Conservation (phyloP, 805 yeast genomes). For the Ascoidea asiatica region DNA sequence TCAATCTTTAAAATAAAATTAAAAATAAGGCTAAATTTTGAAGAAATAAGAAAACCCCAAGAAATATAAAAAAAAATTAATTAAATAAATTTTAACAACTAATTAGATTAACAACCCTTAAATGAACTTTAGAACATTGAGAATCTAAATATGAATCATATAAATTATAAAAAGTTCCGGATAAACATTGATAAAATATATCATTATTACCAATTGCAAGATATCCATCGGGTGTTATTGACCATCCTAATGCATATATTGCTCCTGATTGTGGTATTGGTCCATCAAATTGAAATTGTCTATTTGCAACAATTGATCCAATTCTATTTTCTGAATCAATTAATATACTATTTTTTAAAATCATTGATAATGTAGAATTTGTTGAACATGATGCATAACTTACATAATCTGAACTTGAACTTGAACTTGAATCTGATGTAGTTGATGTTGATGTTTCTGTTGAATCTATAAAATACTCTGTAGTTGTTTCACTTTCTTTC, state of each 20-base stretch:
- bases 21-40: no score
- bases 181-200: conserved; percentile 38
- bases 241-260: conserved; percentile 37
- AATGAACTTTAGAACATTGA: conserved; percentile 34
- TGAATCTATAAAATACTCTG: no score
- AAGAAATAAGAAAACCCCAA: no score
- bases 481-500: no score
- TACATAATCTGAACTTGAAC: conserved; percentile 11
- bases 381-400: conserved; percentile 20
- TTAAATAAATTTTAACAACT: conserved; percentile 18
- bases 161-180: conserved; percentile 45
- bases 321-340: conserved; percentile 35
- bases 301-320: conserved; percentile 47
- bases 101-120: conserved; percentile 28
- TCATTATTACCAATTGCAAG: conserved; percentile 34
- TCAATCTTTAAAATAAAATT: no score
- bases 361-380: conserved; percentile 31
- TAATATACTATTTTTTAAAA: conserved; percentile 26
- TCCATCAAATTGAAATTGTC: conserved; percentile 54
- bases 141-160: conserved; percentile 32
- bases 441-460: conserved; percentile 12
- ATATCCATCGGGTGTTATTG: conserved; percentile 19
- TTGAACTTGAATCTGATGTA: conserved; percentile 12
- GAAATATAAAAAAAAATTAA: no score
- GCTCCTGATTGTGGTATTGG: conserved; percentile 50